Conservation (phyloP, 345 rosid genomes). For the Euphorbia peplus region DNA sequence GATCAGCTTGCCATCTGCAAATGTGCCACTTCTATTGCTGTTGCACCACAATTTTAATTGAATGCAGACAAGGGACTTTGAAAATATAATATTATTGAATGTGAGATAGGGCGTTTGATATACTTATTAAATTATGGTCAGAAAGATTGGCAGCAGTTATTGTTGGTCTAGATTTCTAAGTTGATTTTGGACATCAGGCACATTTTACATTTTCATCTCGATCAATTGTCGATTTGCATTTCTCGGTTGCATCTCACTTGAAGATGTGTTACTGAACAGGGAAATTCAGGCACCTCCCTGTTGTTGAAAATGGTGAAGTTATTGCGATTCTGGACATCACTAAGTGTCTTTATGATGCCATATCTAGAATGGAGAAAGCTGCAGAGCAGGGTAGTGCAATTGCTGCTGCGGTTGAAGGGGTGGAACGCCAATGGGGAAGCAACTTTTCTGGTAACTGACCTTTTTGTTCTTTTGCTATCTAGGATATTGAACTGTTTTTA, state of each 20-base stretch:
- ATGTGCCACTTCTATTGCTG: background rate
- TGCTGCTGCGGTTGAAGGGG: slow-evolving; percentile 98
- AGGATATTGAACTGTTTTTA: background rate
- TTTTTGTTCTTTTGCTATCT: slow-evolving; percentile 1
- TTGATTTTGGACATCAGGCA: background rate
- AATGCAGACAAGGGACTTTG: too few relatives aligned
- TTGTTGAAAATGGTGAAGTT: slow-evolving; percentile 98
- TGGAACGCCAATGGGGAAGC: slow-evolving; percentile 88
- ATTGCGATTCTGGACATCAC: slow-evolving; percentile 94
- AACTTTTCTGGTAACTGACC: slow-evolving; percentile 55
- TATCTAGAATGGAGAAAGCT: slow-evolving; percentile 96
- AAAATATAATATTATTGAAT: too few relatives aligned
- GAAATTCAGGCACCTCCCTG: slow-evolving; percentile 95
- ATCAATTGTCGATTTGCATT: background rate
- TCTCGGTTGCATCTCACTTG: slow-evolving; percentile 9
- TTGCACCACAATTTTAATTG: background rate
- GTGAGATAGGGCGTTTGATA: background rate
- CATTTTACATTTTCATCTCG: background rate
- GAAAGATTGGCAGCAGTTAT: background rate
- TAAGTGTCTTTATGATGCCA: slow-evolving; percentile 94
- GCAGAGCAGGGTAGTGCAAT: slow-evolving; percentile 97
- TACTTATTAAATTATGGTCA: background rate
- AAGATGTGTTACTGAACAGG: slow-evolving; percentile 38
- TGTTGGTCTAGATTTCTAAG: background rate
- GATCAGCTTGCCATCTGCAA: background rate